A percentile compares a stretch with the other conserved stretches of the same genome.
Conservation (phyloP, 2,329 filamentous ascomycete species). For the Beauveria australis region DNA sequence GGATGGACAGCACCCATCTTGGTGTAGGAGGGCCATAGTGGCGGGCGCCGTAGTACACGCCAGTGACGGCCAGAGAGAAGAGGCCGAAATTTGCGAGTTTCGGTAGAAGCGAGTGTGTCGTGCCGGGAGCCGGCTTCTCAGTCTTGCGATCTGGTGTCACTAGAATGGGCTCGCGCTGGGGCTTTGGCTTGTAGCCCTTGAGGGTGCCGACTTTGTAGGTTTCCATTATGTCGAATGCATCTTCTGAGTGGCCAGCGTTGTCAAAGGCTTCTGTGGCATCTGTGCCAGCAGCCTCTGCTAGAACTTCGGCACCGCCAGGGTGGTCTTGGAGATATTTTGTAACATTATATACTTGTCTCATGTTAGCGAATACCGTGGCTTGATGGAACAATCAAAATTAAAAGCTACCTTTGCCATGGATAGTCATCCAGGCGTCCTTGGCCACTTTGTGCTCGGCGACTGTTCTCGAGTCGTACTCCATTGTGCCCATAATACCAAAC, state of each 20-base stretch:
- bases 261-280: constrained; percentile 76
- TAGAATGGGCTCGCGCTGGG: background rate
- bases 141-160: background rate
- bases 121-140: background rate
- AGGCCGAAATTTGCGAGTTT: constrained; percentile 15
- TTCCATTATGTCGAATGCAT: constrained; percentile 36
- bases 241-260: constrained; percentile 73
- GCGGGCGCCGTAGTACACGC: constrained; percentile 16
- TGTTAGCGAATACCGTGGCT: background rate
- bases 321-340: constrained; percentile 51
- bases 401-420: constrained; percentile 42
- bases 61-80: constrained; percentile 15
- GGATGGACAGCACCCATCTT: background rate
- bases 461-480: constrained; percentile 26
- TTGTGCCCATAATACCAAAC: background rate
- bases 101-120: background rate
- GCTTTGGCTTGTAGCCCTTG: constrained; percentile 21
- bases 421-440: constrained; percentile 44
- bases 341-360: constrained; percentile 41
- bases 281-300: constrained; percentile 68
- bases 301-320: constrained; percentile 67
- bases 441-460: constrained; percentile 41
- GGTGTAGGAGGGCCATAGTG: constrained; percentile 7
- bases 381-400: accelerated
- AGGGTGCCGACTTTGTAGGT: constrained; percentile 29